Base-by-base conservation (phyloP, 2,329 filamentous ascomycete genomes). In the Didymella pomorum region DNA sequence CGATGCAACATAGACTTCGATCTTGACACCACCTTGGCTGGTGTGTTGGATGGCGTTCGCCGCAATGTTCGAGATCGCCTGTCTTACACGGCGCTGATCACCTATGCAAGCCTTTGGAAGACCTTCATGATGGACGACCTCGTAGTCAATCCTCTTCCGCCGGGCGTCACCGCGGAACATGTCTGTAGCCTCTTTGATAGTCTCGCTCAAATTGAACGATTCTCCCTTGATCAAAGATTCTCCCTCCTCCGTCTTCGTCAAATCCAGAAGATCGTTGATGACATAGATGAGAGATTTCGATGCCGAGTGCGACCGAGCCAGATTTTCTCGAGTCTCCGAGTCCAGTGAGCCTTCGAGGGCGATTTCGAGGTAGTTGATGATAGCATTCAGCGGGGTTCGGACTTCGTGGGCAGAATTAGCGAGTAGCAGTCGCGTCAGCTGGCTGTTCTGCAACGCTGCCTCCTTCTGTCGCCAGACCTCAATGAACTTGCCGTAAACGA, bases 401-500 rank as follows among this genome's bases (percentile, higher is more conserved):
- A 97, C 92, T 79, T 97, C 93, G 64, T 97, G 93, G 0, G 93
- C 93, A 0, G 92, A 96, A 64, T 97, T 96, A 4, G 92, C 91
- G 21, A 97, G 81, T 1, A 97, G 78, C 4, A 97, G 78, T 45
- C 87, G 83, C 0, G 92, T 96, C 2, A 97, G 81, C 59, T 93
- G 89, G 65, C 90, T 96, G 71, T 82, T 94, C 67, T 96, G 89
- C 58, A 96, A 73, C 0, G 91, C 91, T 1, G 88, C 89, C 74
- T 97, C 93, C 65, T 96, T 96, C 72, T 96, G 91, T 55, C 92
- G 84, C 93, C 93, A 96, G 1, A 96, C 92, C 70, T 96, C 91
- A 67, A 96, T 96, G 73, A 97, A 97, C 73, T 86, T 89, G 72
- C 90, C 91, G 62, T 97, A 97, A 1, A 97, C 91, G 9, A 96